Conservation (phyloP, 306 rosid species). For the Psophocarpus tetragonolobus region DNA sequence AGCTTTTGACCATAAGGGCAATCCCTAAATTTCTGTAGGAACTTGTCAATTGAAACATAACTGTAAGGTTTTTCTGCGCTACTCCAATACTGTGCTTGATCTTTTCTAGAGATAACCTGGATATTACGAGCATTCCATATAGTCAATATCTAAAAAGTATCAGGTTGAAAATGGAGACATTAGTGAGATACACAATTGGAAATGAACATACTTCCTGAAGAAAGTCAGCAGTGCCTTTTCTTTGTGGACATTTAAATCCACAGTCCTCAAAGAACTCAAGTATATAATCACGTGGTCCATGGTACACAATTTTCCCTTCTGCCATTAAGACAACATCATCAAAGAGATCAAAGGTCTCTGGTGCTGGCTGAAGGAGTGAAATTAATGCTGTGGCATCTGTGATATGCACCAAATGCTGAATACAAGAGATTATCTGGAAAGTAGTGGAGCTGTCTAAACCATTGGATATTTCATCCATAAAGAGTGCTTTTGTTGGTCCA, state of each 20-base stretch:
- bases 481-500: constrained; percentile 57
- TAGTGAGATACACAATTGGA: neutral
- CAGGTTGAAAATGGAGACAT: constrained; percentile 16
- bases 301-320: constrained; percentile 62
- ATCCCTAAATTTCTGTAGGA: constrained; percentile 44
- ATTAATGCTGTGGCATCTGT: constrained; percentile 59
- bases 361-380: constrained; percentile 72
- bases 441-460: constrained; percentile 80
- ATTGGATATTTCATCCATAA: constrained; percentile 78
- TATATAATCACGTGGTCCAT: constrained; percentile 55
- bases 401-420: constrained; percentile 57
- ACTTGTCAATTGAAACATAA: constrained; percentile 44
- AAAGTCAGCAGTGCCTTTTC: constrained; percentile 63
- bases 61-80: constrained; percentile 37
- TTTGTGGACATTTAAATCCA: constrained; percentile 55
- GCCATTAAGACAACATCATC: constrained; percentile 65
- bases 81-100: constrained; percentile 62
- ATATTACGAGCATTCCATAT: neutral
- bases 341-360: constrained; percentile 68
- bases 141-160: neutral
- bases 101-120: constrained; percentile 60
- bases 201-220: constrained; percentile 58
- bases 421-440: constrained; percentile 55
- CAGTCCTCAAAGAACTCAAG: constrained; percentile 48
- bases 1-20: constrained; percentile 45